Percentiles rank a stretch among this genome's conserved stretches.
phyloP scores from a whole-genome alignment of 2,329 filamentous ascomycete genomes.

The Fusarium subtropicale region DNA sequence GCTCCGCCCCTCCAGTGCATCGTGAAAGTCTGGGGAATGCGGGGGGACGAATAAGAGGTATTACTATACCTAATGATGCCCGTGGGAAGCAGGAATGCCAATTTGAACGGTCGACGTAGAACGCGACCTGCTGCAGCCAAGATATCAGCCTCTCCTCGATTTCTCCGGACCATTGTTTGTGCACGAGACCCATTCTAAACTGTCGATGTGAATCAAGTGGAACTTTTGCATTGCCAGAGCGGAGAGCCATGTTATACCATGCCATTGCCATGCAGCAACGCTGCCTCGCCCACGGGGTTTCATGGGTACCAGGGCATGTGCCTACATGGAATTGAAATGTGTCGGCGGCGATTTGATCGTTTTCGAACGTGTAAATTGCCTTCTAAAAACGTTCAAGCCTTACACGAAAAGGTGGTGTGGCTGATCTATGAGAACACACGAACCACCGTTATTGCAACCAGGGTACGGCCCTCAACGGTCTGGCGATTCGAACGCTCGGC shows the following conservation, averaged over 20 bases:
- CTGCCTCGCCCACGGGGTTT: constrained; percentile 11
- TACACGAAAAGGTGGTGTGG: constrained; percentile 33
- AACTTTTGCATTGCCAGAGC: constrained; percentile 38
- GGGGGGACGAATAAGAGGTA: constrained; percentile 29
- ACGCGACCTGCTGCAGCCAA: constrained; percentile 10
- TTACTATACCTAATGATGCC: constrained; percentile 12
- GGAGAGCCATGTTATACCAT: constrained; percentile 25
- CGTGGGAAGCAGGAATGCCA: constrained; percentile 1
- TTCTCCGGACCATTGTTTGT: constrained; percentile 13
- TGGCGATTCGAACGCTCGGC: constrained; percentile 14
- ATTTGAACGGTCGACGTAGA: constrained; percentile 32
- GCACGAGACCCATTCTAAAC: constrained; percentile 31
- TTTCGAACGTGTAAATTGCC: constrained; percentile 25
- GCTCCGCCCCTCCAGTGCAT: constrained; percentile 25
- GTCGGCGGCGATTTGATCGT: constrained; percentile 17
- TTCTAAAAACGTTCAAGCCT: constrained; percentile 37
- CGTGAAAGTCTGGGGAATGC: constrained; percentile 39
- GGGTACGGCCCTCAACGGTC: constrained; percentile 27
- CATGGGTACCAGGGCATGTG: constrained; percentile 15
- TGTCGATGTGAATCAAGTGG: constrained; percentile 26
- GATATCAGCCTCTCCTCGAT: constrained; percentile 17
- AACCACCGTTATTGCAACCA: constrained; percentile 21
- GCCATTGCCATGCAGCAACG: constrained; percentile 21
- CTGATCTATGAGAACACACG: constrained; percentile 8
- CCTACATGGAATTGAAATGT: constrained; percentile 2